A percentile compares a stretch with the other conserved stretches of the same genome.
These are phyloP conservation scores for Neurospora tetrasperma DNA, from an alignment of 495 filamentous ascomycete genomes.

Conservation along the genomic window DNA sequence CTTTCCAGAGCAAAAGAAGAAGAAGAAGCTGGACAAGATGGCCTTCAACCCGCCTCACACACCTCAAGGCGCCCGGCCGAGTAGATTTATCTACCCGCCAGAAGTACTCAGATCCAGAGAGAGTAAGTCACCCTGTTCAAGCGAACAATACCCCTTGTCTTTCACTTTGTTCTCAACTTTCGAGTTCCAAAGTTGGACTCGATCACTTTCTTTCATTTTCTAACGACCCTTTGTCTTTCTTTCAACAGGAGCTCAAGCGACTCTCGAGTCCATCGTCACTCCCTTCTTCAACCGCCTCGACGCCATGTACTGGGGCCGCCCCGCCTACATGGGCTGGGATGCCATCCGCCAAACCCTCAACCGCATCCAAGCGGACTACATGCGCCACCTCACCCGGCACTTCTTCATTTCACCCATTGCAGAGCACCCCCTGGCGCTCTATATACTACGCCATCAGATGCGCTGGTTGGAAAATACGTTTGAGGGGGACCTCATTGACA, in stretches of 20 bases:
- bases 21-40: neutral
- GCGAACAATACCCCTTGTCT: neutral
- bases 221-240: neutral
- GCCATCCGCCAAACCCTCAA: neutral
- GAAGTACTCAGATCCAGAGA: neutral
- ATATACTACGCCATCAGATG: neutral
- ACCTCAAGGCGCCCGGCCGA: neutral
- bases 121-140: neutral
- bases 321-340: neutral
- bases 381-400: neutral
- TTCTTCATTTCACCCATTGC: neutral
- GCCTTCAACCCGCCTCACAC: neutral
- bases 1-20: neutral
- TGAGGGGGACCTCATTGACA: rapidly evolving
- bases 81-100: neutral
- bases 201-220: neutral
- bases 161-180: too few relatives aligned
- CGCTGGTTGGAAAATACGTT: neutral
- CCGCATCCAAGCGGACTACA: neutral
- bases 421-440: neutral
- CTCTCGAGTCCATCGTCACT: neutral
- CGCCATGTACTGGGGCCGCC: neutral
- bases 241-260: neutral
- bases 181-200: neutral
- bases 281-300: neutral